Conservation (phyloP, 257 asterid genomes). For the Hygrophila difformis region DNA sequence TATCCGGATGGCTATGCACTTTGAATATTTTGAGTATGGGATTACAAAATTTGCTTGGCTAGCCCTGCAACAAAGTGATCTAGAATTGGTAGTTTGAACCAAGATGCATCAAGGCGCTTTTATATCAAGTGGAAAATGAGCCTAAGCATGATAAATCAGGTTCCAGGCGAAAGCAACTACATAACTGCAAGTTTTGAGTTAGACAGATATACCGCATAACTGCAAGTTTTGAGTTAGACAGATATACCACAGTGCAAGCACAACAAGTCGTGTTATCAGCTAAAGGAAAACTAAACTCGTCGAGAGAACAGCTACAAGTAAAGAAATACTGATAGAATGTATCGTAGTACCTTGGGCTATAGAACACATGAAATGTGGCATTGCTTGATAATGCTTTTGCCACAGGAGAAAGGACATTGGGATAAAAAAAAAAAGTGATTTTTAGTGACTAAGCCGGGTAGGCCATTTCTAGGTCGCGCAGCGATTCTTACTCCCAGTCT, state of each 20-base stretch:
- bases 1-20: slow-evolving; percentile 42
- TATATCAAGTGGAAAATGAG: background rate
- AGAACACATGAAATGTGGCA: slow-evolving; percentile 51
- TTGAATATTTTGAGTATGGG: slow-evolving; percentile 63
- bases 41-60: slow-evolving; percentile 69
- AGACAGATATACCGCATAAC: slow-evolving; percentile 23
- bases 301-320: no score
- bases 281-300: no score
- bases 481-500: slow-evolving; percentile 92
- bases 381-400: slow-evolving; percentile 63
- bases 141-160: background rate
- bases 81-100: slow-evolving; percentile 3
- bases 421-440: slow-evolving; percentile 62
- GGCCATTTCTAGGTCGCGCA: slow-evolving; percentile 76
- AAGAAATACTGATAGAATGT: slow-evolving; percentile 12
- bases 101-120: background rate
- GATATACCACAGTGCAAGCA: background rate
- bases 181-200: no score
- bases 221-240: background rate
- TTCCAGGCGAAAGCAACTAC: no score
- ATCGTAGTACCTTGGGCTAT: slow-evolving; percentile 66
- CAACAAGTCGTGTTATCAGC: slow-evolving; percentile 1
- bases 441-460: slow-evolving; percentile 74
- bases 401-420: slow-evolving; percentile 62
- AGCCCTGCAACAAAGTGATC: slow-evolving; percentile 41